phyloP scores from a whole-genome alignment of 495 filamentous ascomycete species.

The Penicillium lividum region DNA sequence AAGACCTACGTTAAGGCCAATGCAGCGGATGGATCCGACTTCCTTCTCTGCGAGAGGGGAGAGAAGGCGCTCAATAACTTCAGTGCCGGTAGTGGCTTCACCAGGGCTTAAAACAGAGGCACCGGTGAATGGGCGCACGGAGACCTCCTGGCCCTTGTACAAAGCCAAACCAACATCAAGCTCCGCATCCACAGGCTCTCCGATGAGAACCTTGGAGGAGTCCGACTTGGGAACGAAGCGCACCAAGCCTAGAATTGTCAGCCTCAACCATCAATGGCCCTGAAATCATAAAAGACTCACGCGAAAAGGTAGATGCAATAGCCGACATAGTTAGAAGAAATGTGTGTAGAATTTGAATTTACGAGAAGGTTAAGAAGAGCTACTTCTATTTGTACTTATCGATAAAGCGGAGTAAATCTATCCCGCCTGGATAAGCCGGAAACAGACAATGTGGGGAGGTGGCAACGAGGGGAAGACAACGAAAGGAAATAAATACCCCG shows the following conservation, averaged over 20 bases:
- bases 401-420: conserved; percentile 23
- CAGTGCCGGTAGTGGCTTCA: conserved; percentile 46
- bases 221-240: conserved; percentile 59
- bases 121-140: conserved; percentile 56
- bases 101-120: conserved; percentile 55
- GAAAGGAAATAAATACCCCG: conserved; percentile 20
- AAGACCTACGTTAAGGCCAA: conserved; percentile 67
- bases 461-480: conserved; percentile 13
- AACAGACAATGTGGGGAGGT: conserved; percentile 26
- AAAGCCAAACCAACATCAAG: conserved; percentile 58
- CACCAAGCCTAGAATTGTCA: conserved; percentile 50
- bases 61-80: conserved; percentile 53
- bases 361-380: conserved; percentile 3
- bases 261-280: not conserved
- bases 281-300: conserved; percentile 23
- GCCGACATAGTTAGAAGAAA: conserved; percentile 39
- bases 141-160: conserved; percentile 55
- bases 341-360: not conserved
- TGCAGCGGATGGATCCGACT: conserved; percentile 59
- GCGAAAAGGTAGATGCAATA: conserved; percentile 48
- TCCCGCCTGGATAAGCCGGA: conserved; percentile 19
- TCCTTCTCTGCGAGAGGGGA: conserved; percentile 53
- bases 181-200: conserved; percentile 55
- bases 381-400: conserved; percentile 14
- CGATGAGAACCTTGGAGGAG: conserved; percentile 52